Evolutionary conservation across 2,329 filamentous ascomycete species (phyloP).

Genomic region (Diplodia sapinea): DNA sequence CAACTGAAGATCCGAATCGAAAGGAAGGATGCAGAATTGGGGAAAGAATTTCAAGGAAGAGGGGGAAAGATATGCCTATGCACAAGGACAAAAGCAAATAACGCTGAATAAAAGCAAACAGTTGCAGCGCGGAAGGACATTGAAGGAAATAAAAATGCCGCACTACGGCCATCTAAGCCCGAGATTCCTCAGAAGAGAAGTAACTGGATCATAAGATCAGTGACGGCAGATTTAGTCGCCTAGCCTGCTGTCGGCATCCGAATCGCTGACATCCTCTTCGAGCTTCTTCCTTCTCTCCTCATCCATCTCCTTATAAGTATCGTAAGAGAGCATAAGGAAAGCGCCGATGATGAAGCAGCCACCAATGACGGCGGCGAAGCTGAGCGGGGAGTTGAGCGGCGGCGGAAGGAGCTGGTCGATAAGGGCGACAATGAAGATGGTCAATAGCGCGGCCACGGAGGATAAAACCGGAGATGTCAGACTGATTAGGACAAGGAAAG

Average conservation of each 20-base stretch:
- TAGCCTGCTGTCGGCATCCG: conserved; percentile 47
- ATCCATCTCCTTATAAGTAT: conserved; percentile 90
- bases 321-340: conserved; percentile 86
- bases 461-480: conserved; percentile 91
- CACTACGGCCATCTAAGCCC: conserved; percentile 6
- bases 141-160: conserved; percentile 1
- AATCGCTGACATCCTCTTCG: conserved; percentile 49
- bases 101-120: background rate
- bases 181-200: conserved; percentile 1
- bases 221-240: conserved; percentile 11
- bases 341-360: conserved; percentile 86
- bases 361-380: conserved; percentile 76
- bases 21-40: conserved; percentile 5
- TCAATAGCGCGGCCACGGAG: conserved; percentile 89
- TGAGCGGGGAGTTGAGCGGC: conserved; percentile 71
- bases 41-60: background rate
- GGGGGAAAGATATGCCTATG: background rate
- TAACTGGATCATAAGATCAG: background rate
- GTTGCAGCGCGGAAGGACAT: background rate
- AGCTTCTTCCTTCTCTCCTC: conserved; percentile 73
- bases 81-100: background rate
- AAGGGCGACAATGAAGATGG: conserved; percentile 94
- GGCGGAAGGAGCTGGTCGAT: conserved; percentile 84
- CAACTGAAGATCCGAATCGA: background rate
- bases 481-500: conserved; percentile 89